phyloP scores from a whole-genome alignment of 2,329 filamentous ascomycete genomes.

The Talaromyces sp. region DNA sequence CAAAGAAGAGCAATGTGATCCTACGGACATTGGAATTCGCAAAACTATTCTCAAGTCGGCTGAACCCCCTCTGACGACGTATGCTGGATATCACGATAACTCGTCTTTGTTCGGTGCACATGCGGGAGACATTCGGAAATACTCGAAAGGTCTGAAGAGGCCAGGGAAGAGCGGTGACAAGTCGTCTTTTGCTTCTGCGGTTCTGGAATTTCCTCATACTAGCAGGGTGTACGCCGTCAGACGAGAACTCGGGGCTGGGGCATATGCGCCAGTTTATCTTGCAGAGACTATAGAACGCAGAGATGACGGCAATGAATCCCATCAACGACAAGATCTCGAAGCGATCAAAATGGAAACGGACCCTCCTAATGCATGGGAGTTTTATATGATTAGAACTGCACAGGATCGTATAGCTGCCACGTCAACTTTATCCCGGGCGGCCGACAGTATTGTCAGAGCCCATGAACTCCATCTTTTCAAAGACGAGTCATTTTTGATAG shows the following conservation, averaged over 20 bases:
- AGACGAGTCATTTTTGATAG: conserved; percentile 82
- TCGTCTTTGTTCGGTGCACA: conserved; percentile 58
- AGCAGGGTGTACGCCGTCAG: conserved; percentile 68
- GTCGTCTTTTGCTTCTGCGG: conserved; percentile 54
- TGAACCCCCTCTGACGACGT: conserved; percentile 66
- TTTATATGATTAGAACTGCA: conserved; percentile 84
- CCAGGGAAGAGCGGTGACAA: conserved; percentile 49
- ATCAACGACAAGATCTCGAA: conserved; percentile 57
- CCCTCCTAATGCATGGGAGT: conserved; percentile 87
- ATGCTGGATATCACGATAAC: conserved; percentile 75
- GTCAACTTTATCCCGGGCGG: conserved; percentile 58
- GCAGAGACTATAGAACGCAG: conserved; percentile 58
- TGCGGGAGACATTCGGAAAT: conserved; percentile 73
- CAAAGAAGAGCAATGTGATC: conserved; percentile 79
- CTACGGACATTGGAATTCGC: conserved; percentile 70
- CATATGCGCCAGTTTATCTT: conserved; percentile 92
- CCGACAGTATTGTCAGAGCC: conserved; percentile 71
- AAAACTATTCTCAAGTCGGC: conserved; percentile 68
- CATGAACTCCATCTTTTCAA: conserved; percentile 89
- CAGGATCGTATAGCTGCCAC: conserved; percentile 62
- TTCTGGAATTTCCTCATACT: conserved; percentile 62
- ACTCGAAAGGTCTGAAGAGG: conserved; percentile 60
- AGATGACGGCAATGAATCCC: conserved; percentile 18
- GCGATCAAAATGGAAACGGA: conserved; percentile 87
- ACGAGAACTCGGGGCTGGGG: conserved; percentile 82